Base-by-base conservation (phyloP, 2,329 filamentous ascomycete genomes). In the Colletotrichum euphorbiae region DNA sequence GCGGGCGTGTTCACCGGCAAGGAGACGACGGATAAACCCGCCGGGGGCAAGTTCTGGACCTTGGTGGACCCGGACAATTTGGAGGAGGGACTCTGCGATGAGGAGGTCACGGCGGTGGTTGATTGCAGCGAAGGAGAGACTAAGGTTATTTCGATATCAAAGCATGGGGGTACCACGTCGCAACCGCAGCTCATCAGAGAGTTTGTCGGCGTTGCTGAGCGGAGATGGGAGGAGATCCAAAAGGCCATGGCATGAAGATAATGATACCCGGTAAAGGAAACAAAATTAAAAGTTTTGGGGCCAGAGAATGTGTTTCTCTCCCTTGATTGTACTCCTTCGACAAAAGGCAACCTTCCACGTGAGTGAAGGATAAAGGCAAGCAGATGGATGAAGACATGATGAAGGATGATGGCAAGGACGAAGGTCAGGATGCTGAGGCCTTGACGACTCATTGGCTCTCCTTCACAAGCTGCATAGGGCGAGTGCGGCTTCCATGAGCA, bases 11-110 rank as follows among this genome's bases (percentile, higher is more conserved):
- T 97, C 75, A 89, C 87, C 52, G 90, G 90, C 55, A 85, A 83
- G 78, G 87, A 86, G 75, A 82, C 82, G 31, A 82, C 82, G 24
- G 80, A 82, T 65, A 78, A 76, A 71, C 80, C 77, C 54, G 75
- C 77, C 2, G 78, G 80, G 72, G 84, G 80, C 71, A 85, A 83
- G 74, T 85, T 83, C 75, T 97, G 94, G 93, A 82, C 98, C 3
- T 80, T 99, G 65, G 88, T 92, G 6, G 96, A 99, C 80, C 93
- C 93, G 2, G 96, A 99, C 80, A 88, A 89, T 21, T 91, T 97
- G 73, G 96, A 99, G 81, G 96, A 98, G 81, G 88, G 87, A 8
- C 80, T 97, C 48, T 97, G 93, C 76, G 85, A 90, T 69, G 96
- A 99, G 83, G 86, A 80, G n/a, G 83, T 96, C n/a, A 94, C 90